Percentiles rank a stretch among this genome's conserved stretches.
These are phyloP conservation scores for Solanum chilense DNA, from an alignment of 257 asterid genomes.

Conservation along the genomic window DNA sequence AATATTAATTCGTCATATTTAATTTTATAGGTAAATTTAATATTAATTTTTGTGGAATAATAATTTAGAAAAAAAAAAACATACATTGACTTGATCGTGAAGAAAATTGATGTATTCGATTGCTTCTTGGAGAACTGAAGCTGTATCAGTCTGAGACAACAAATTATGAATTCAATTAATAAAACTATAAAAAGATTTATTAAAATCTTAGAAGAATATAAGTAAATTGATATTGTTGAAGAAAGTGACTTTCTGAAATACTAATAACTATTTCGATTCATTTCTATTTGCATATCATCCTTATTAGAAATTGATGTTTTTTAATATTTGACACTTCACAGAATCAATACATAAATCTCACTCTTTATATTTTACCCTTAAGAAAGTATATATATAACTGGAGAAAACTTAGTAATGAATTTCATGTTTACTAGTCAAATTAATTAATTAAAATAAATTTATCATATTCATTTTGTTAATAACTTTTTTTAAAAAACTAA, in stretches of 20 bases:
- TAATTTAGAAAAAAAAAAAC: not conserved
- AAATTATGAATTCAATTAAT: not conserved
- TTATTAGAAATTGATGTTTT: too few relatives aligned
- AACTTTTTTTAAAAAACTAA: too few relatives aligned
- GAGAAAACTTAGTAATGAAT: not conserved
- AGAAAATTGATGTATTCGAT: constrained; percentile 11
- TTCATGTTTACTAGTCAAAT: not conserved
- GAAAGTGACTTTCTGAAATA: too few relatives aligned
- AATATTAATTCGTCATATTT: not conserved
- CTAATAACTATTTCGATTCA: too few relatives aligned
- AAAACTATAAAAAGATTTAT: not conserved
- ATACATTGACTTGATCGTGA: constrained; percentile 11
- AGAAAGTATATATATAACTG: not conserved
- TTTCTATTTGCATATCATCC: not conserved
- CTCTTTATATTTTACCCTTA: too few relatives aligned
- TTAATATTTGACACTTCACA: not conserved
- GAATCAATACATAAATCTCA: not conserved
- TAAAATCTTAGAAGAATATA: not conserved
- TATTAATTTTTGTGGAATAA: not conserved
- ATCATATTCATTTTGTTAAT: too few relatives aligned
- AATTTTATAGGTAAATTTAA: too few relatives aligned
- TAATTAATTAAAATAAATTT: too few relatives aligned
- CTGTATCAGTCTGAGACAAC: constrained; percentile 47
- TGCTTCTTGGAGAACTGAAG: constrained; percentile 16
- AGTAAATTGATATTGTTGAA: too few relatives aligned